Evolutionary conservation across 2,329 filamentous ascomycete genomes (phyloP).

Genomic region (Microcyclospora pomicola): DNA sequence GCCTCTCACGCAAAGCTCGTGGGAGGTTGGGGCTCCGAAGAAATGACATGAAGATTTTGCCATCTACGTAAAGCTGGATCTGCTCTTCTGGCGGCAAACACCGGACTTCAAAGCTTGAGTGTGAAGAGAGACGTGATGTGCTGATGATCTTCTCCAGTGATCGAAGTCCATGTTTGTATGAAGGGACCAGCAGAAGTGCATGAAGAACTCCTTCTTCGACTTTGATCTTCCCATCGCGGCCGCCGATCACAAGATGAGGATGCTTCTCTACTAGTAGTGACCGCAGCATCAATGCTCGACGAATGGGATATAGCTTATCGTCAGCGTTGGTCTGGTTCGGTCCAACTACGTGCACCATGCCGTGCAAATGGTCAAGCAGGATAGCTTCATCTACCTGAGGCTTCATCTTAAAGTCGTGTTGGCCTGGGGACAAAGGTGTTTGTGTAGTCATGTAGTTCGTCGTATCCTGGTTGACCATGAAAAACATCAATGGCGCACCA

Average conservation of each 20-base stretch:
- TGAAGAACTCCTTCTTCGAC: slow-evolving; percentile 23
- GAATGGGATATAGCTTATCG: slow-evolving; percentile 19
- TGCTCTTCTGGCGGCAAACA: slow-evolving; percentile 23
- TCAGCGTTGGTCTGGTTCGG: slow-evolving; percentile 17
- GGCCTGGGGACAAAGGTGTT: slow-evolving; percentile 11
- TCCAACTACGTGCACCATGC: slow-evolving; percentile 17
- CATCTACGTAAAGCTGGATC: slow-evolving; percentile 23
- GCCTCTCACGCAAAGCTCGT: slow-evolving; percentile 19
- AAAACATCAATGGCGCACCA: slow-evolving; percentile 19
- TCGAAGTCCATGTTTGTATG: slow-evolving; percentile 21
- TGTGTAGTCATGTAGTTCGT: slow-evolving; percentile 7
- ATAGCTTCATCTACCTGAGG: slow-evolving; percentile 14
- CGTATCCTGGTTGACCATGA: slow-evolving; percentile 17
- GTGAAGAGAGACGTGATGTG: slow-evolving; percentile 19
- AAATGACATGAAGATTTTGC: slow-evolving; percentile 22
- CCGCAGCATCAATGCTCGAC: slow-evolving; percentile 21
- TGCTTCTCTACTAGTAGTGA: slow-evolving; percentile 19
- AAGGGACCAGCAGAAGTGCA: slow-evolving; percentile 20
- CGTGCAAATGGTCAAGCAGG: slow-evolving; percentile 20
- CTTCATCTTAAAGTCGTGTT: slow-evolving; percentile 10
- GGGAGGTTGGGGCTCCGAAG: slow-evolving; percentile 20
- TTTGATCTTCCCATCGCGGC: slow-evolving; percentile 12
- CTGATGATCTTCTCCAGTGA: slow-evolving; percentile 23
- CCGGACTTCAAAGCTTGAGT: slow-evolving; percentile 21
- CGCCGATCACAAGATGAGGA: slow-evolving; percentile 18